Conservation (phyloP, 495 filamentous ascomycete genomes). For the Cercophora samala region DNA sequence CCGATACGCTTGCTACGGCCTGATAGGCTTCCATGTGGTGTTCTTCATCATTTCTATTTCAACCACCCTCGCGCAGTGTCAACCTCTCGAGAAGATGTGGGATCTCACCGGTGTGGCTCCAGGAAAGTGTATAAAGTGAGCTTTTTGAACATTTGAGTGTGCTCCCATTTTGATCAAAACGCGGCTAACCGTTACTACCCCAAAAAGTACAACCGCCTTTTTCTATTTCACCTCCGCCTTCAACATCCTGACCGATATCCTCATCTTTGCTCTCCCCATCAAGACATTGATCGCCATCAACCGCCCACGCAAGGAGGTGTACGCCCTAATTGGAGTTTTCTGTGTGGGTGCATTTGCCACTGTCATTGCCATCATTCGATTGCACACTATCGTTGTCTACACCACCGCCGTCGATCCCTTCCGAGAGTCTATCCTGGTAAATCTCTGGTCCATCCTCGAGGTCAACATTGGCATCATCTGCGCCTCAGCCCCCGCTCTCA, state of each 20-base stretch:
- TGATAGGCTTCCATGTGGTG: conserved; percentile 37
- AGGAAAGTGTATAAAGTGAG: conserved; percentile 49
- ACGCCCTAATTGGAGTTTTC: conserved; percentile 48
- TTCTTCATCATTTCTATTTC: conserved; percentile 40
- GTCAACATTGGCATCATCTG: conserved; percentile 51
- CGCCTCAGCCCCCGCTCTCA: conserved; percentile 48
- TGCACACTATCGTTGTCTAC: conserved; percentile 42
- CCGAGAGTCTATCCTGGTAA: conserved; percentile 31
- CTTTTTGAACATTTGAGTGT: no score
- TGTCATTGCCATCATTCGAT: conserved; percentile 43
- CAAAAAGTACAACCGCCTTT: conserved; percentile 44
- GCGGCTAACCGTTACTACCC: no score
- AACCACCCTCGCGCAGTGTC: conserved; percentile 43
- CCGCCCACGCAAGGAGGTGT: conserved; percentile 44
- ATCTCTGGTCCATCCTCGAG: conserved; percentile 50
- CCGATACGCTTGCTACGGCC: conserved; percentile 31
- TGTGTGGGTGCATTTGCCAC: conserved; percentile 46
- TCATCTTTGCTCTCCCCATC: conserved; percentile 51
- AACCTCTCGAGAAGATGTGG: conserved; percentile 46
- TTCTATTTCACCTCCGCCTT: conserved; percentile 52
- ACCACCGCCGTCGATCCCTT: conserved; percentile 35
- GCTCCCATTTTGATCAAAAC: no score
- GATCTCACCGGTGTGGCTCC: conserved; percentile 36
- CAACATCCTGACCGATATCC: conserved; percentile 52
- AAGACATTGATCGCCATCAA: conserved; percentile 43